Evolutionary conservation across 768 basidiomycete genomes (phyloP), one percentile per base, ranked within the genome.

Genomic region (Suillus subaureus): DNA sequence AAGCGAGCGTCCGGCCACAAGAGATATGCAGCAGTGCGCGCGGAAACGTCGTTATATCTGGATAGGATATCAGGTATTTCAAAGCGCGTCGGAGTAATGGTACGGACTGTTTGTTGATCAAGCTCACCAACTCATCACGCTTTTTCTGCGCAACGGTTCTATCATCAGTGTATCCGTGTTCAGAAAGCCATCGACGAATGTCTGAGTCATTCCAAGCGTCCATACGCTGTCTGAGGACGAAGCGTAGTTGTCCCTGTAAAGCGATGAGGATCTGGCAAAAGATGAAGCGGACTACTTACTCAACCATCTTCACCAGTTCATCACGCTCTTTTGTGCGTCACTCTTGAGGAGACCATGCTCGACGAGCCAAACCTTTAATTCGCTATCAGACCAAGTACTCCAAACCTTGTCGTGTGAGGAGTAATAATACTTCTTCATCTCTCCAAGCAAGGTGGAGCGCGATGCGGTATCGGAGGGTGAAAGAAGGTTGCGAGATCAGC

Each of bases 1-100:
- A 99, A 87, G 39, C 96, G 86, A 4, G 96, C 93, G 72, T 98
- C 96, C 15, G 94, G 93, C 97, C 97, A 99, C 12, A 85, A 84
- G 60, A 96, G 81, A 78, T 97, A 97, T 3, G 87, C 79, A 3
- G 88, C 82, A 1, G 84, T 82, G 42, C 80, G 78, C 6, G 70
- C 61, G n/a, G 74, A 72, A 58, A 75, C 74, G 61, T 89, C 85
- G 63, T 81, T 81, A 71, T 87, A 88, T 73, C 87, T 92, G 69
- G n/a, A 40, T 35, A 21, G 4, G 12, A 31, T 28, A 4, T 60
- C 12, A 60, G 40, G 11, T 21, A 21, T 21, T 31, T 60, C 28
- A 9, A 56, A 72, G 54, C 54, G 18, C 16, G 7, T 57, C 2
- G 7, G 37, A 47, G n/a, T 33, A 56, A 15, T 15, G 63, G 52